Conservation (phyloP, 306 rosid species). For the Citrullus mucosospermus region DNA sequence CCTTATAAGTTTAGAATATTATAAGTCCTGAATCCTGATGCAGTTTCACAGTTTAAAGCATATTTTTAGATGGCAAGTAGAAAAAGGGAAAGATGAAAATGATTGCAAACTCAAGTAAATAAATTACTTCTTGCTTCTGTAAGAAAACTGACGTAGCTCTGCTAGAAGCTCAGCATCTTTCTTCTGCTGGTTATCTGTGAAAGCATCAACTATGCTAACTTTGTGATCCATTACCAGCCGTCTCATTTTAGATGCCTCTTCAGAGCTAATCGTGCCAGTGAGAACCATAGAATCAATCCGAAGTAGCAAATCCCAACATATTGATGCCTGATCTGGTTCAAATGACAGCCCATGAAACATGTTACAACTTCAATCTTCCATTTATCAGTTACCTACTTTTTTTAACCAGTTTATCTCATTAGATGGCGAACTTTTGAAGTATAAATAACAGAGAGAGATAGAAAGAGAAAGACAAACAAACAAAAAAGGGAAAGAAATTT, state of each 20-base stretch:
- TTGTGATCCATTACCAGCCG: conserved; percentile 44
- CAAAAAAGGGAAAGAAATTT: too few relatives aligned
- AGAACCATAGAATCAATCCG: conserved; percentile 80
- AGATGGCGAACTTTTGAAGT: background rate
- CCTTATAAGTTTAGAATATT: background rate
- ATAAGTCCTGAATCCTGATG: background rate
- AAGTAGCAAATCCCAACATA: conserved; percentile 59
- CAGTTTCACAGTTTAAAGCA: background rate
- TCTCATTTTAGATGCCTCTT: conserved; percentile 59
- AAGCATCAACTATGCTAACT: conserved; percentile 37
- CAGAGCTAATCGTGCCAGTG: conserved; percentile 31
- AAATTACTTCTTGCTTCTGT: conserved; percentile 40
- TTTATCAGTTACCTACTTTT: background rate
- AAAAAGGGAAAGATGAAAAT: background rate
- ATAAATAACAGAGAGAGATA: background rate
- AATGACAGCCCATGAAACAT: conserved; percentile 16
- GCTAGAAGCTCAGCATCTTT: conserved; percentile 50
- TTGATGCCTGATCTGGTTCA: conserved; percentile 50
- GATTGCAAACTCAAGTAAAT: conserved; percentile 4
- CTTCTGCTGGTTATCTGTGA: conserved; percentile 18
- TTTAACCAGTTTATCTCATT: background rate
- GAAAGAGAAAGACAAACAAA: background rate
- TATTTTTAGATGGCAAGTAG: background rate
- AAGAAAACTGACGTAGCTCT: conserved; percentile 48
- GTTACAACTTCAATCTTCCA: conserved; percentile 4